phyloP scores from a whole-genome alignment of 352 stramenopile genomes.

The Pythium graminicola region DNA sequence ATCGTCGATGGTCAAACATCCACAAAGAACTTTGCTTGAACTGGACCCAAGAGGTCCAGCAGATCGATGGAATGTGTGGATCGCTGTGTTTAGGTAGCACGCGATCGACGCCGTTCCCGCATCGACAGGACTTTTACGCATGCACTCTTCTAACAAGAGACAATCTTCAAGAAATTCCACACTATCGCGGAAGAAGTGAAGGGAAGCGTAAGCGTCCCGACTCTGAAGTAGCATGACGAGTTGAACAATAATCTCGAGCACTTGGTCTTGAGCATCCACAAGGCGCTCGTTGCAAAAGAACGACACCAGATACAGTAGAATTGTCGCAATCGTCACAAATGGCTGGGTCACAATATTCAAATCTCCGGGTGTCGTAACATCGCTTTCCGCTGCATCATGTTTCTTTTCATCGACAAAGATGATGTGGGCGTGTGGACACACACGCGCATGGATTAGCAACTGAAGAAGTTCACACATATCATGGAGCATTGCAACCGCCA shows the following conservation, averaged over 20 bases:
- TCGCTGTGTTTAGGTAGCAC: conserved; percentile 28
- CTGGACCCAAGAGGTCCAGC: conserved; percentile 17
- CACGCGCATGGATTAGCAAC: conserved; percentile 20
- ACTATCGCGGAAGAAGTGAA: conserved; percentile 24
- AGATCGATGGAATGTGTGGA: conserved; percentile 25
- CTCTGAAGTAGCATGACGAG: conserved; percentile 21
- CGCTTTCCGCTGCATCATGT: neutral
- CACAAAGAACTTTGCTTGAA: conserved; percentile 15
- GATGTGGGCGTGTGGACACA: conserved; percentile 18
- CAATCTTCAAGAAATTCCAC: conserved; percentile 28
- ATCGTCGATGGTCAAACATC: conserved; percentile 21
- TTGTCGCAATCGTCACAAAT: conserved; percentile 25
- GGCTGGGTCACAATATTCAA: conserved; percentile 9
- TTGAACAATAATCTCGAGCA: conserved; percentile 18
- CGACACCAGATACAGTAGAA: conserved; percentile 25
- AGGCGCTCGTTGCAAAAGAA: conserved; percentile 22
- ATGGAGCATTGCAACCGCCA: conserved; percentile 12
- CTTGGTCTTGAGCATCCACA: conserved; percentile 9
- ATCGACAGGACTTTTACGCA: conserved; percentile 7
- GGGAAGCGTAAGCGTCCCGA: conserved; percentile 19
- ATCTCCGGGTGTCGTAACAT: neutral
- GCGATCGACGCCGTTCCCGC: conserved; percentile 9
- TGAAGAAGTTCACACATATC: conserved; percentile 24
- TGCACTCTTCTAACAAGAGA: conserved; percentile 23
- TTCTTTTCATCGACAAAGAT: conserved; percentile 20